Percentiles rank a stretch among this genome's conserved stretches.
phyloP scores from a whole-genome alignment of 2,329 filamentous ascomycete genomes.

The Penicillium sp. region DNA sequence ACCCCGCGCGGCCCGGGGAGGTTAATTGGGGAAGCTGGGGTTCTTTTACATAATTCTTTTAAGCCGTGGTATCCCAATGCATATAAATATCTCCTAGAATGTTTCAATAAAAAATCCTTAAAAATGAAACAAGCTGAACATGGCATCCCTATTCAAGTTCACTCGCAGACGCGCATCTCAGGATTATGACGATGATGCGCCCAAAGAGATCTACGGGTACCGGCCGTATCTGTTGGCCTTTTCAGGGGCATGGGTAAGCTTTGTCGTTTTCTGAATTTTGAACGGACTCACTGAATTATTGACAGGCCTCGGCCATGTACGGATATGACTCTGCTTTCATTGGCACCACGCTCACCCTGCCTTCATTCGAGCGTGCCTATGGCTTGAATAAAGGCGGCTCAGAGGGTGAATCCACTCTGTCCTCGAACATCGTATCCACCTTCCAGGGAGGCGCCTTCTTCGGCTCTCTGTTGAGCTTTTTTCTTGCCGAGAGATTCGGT shows the following conservation, averaged over 20 bases:
- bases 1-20: no score
- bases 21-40: no score
- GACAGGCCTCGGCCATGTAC: neutral
- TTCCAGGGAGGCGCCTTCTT: slow-evolving; percentile 85
- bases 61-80: no score
- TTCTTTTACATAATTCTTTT: no score
- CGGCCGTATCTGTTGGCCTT: neutral
- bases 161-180: no score
- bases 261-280: neutral
- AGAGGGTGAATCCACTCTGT: slow-evolving; percentile 60
- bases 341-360: slow-evolving; percentile 67
- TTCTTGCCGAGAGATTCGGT: slow-evolving; percentile 54
- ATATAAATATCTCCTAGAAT: no score
- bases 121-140: no score
- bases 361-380: slow-evolving; percentile 68
- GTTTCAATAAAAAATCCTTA: no score
- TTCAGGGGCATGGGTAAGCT: neutral
- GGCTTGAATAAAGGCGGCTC: slow-evolving; percentile 44
- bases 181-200: neutral
- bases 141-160: no score
- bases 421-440: slow-evolving; percentile 72
- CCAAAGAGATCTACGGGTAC: neutral
- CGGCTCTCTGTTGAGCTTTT: slow-evolving; percentile 67
- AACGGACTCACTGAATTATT: no score
- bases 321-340: slow-evolving; percentile 72